Percentiles rank a stretch among this genome's conserved stretches.
Evolutionary conservation across 192 early-diverging fungal species (phyloP).

Genomic region (Geranomyces variabilis): DNA sequence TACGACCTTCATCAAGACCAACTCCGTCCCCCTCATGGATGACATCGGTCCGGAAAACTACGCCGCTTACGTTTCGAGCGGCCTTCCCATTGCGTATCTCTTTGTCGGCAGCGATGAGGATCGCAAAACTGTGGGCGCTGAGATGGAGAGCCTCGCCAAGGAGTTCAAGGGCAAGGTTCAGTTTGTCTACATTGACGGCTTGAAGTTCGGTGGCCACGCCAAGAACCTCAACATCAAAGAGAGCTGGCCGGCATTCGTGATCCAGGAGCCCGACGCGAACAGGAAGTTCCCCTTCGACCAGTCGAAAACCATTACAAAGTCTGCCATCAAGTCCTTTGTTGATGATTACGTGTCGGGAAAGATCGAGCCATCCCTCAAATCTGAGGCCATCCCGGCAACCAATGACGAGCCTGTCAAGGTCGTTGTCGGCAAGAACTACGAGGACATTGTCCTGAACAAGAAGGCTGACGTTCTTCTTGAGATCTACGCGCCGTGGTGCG

Average conservation of each 20-base stretch:
- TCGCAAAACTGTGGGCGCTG: conserved; percentile 55
- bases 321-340: conserved; percentile 62
- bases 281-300: conserved; percentile 88
- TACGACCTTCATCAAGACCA: conserved; percentile 72
- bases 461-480: conserved; percentile 91
- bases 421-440: conserved; percentile 83
- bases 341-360: conserved; percentile 67
- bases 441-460: conserved; percentile 82
- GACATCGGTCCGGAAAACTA: conserved; percentile 93
- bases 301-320: conserved; percentile 64
- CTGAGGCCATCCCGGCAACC: conserved; percentile 74
- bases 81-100: conserved; percentile 87
- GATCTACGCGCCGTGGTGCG: conserved; percentile 77
- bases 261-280: conserved; percentile 75
- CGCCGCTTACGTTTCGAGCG: conserved; percentile 78
- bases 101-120: conserved; percentile 76
- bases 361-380: conserved; percentile 79
- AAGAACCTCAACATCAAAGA: conserved; percentile 88
- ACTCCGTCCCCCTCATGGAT: conserved; percentile 85
- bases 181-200: conserved; percentile 91
- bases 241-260: conserved; percentile 89
- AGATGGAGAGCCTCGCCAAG: conserved; percentile 77
- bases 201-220: conserved; percentile 84
- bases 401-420: conserved; percentile 90
- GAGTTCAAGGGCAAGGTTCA: conserved; percentile 83